A percentile compares a stretch with the other conserved stretches of the same genome.
Evolutionary conservation across 2,329 filamentous ascomycete genomes (phyloP).

Genomic region (Neofusicoccum laricinum): DNA sequence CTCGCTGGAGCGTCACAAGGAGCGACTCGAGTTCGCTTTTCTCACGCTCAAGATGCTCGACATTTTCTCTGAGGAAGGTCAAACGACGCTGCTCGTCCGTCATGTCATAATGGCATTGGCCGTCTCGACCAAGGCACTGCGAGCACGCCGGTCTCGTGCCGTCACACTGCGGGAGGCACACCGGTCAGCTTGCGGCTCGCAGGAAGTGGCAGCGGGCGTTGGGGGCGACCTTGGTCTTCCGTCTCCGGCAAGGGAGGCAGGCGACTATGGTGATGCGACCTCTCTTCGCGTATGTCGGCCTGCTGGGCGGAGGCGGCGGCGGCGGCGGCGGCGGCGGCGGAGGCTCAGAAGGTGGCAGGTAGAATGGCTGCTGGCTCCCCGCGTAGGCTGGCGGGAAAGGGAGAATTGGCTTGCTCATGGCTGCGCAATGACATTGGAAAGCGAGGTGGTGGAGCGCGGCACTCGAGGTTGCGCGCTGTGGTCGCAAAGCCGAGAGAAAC

Average conservation of each 20-base stretch:
- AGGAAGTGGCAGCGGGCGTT: too few species aligned
- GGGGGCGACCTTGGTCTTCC: slow-evolving; percentile 23
- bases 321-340: slow-evolving; percentile 4
- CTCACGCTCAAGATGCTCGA: slow-evolving; percentile 22
- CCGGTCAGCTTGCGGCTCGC: not conserved
- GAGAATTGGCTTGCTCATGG: slow-evolving; percentile 18
- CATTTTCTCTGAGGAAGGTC: slow-evolving; percentile 23
- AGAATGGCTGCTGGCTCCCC: not conserved
- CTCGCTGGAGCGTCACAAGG: slow-evolving; percentile 19
- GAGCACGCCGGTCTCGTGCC: slow-evolving; percentile 23
- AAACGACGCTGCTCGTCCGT: slow-evolving; percentile 25
- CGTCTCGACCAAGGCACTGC: slow-evolving; percentile 21
- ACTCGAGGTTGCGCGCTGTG: not conserved
- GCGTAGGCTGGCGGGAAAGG: slow-evolving; percentile 10
- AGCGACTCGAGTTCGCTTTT: slow-evolving; percentile 21
- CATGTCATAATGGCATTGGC: slow-evolving; percentile 24
- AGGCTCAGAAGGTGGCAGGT: slow-evolving; percentile 3
- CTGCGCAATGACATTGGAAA: slow-evolving; percentile 43
- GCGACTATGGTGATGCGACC: slow-evolving; percentile 26
- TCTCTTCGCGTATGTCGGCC: slow-evolving; percentile 20
- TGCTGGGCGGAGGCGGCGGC: slow-evolving; percentile 16
- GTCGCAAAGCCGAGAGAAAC: not conserved
- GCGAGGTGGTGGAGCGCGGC: not conserved
- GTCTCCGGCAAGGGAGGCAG: slow-evolving; percentile 23
- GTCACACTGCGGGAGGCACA: slow-evolving; percentile 19